Conservation (phyloP, 441 rosid genomes). For the Arabidopsis hybrid region DNA sequence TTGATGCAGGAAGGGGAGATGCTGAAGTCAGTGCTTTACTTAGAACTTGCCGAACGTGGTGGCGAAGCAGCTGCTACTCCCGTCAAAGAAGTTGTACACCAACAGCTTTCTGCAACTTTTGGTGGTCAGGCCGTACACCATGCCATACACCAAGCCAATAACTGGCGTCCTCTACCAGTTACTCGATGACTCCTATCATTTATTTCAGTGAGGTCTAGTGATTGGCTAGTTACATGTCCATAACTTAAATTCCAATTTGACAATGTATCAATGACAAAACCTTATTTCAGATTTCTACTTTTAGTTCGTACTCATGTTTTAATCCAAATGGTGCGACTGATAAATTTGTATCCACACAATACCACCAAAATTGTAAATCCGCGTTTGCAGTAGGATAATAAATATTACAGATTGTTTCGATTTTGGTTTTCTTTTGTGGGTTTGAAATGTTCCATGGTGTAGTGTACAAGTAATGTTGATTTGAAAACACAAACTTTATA, state of each 20-base stretch:
- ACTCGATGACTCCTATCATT: slow-evolving; percentile 38
- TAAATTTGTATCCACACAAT: no score
- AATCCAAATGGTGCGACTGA: no score
- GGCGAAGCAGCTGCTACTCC: slow-evolving; percentile 79
- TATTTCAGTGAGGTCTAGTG: background rate
- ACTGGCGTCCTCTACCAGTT: slow-evolving; percentile 66
- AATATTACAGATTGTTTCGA: no score
- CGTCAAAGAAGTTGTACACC: slow-evolving; percentile 69
- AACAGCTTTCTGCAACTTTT: slow-evolving; percentile 64
- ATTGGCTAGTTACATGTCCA: background rate
- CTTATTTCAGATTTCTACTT: background rate
- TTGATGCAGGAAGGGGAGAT: slow-evolving; percentile 75
- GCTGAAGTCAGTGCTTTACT: slow-evolving; percentile 78
- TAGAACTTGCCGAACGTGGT: slow-evolving; percentile 86
- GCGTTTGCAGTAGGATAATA: no score
- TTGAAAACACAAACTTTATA: no score
- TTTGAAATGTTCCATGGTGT: no score
- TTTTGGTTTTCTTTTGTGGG: no score
- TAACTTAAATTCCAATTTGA: background rate
- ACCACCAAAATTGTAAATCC: no score
- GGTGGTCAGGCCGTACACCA: slow-evolving; percentile 40
- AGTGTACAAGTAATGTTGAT: no score
- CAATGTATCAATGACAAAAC: background rate
- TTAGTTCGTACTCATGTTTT: background rate
- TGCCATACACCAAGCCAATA: slow-evolving; percentile 60